Conservation (phyloP, 2,329 filamentous ascomycete species). For the Dactylellina leptospora region DNA sequence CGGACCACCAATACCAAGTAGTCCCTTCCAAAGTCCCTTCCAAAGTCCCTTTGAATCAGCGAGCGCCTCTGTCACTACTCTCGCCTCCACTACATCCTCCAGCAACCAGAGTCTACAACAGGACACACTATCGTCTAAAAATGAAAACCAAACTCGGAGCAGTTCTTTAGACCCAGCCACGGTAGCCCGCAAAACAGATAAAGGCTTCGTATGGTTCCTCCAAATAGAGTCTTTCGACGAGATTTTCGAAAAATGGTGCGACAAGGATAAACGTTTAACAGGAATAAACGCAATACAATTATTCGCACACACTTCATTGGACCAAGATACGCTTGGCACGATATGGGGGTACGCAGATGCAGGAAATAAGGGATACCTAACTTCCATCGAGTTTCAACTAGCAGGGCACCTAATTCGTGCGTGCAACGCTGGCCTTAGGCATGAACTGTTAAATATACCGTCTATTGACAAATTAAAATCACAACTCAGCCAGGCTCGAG, state of each 20-base stretch:
- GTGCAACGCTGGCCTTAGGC: not conserved
- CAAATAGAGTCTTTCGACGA: not conserved
- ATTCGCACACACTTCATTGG: not conserved
- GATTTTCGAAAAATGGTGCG: not conserved
- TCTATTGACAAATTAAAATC: not conserved
- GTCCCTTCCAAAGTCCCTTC: too few species aligned
- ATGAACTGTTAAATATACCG: not conserved
- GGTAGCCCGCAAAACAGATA: too few species aligned
- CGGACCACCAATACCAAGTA: too few species aligned
- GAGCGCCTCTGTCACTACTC: too few species aligned
- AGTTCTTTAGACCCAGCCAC: too few species aligned
- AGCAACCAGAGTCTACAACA: too few species aligned
- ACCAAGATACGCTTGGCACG: not conserved
- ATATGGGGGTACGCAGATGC: constrained; percentile 14
- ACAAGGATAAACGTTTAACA: not conserved
- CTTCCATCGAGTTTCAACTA: not conserved
- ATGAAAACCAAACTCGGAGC: too few species aligned
- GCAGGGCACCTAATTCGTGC: constrained; percentile 14
- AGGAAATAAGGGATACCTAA: not conserved
- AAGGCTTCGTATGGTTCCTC: not conserved
- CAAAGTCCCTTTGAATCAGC: too few species aligned
- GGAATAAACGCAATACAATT: not conserved
- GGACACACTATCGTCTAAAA: too few species aligned
- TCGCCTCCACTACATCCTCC: too few species aligned
- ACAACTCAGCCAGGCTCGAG: not conserved